Base-by-base conservation (phyloP, 352 stramenopile genomes). In the Phytopythium kandeliae region DNA sequence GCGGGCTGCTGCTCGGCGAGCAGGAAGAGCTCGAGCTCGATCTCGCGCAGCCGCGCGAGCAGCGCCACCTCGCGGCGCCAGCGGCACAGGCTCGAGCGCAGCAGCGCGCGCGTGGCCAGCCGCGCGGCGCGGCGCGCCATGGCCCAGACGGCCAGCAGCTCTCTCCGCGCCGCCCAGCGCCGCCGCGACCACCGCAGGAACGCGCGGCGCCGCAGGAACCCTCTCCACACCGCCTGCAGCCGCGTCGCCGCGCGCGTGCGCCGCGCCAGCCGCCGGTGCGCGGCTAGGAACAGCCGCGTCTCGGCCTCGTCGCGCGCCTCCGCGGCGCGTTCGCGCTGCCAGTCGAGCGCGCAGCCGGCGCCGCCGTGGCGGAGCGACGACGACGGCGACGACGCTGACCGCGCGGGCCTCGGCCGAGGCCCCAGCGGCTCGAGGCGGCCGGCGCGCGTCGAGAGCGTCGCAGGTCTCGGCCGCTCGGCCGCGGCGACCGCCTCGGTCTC, bases 21-120 rank as follows among this genome's bases (percentile, higher is more conserved):
- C 25, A 62, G 69, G 22, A 85, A 86, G 31, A 92, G 64, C 33
- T 60, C 58, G 12, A 89, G 60, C 62, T 92, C 80, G 51, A 89
- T 72, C 22, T 65, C 54, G 1, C 67, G 80, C 6, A 92, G 60
- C 51, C 70, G 61, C 15, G 84, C 55, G 16, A 65, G 54, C 37
- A 73, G 48, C 4, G 62, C 46, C 5, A 89, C 74, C 25, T 89
- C 65, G 3, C 58, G 48, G 21, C 54, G 47, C 80, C 78, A 92
- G 12, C 60, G 62, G 6, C 43, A 56, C 3, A 88, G 59, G 38
- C 69, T 78, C 26, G 67, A 70, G 9, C 72, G 73, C 44, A 65
- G 54, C 3, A 69, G 36, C 0, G 73, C 58, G 6, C 57, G 51
- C 25, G 69, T 60, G 0, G 73, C 71, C 22, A 65, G 62, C 33